Conservation (phyloP, 2,329 filamentous ascomycete genomes). For the Drechslera avenae region DNA sequence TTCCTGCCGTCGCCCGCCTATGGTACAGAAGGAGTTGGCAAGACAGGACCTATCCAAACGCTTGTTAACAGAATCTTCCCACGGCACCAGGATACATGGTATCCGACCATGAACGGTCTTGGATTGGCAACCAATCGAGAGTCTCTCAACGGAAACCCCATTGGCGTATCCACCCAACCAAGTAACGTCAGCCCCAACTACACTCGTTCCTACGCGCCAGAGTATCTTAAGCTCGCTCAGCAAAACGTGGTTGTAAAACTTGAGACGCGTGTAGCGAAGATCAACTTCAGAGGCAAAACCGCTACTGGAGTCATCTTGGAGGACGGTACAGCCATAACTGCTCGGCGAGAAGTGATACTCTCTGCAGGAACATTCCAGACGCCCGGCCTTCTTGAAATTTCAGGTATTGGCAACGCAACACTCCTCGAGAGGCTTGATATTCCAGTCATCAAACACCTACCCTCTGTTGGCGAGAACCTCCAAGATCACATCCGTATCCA, state of each 20-base stretch:
- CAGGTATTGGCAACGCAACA: conserved; percentile 28
- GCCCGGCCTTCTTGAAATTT: conserved; percentile 34
- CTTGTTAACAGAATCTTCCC: conserved; percentile 53
- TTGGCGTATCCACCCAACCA: conserved; percentile 59
- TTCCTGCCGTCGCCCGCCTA: conserved; percentile 36
- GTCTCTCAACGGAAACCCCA: conserved; percentile 56
- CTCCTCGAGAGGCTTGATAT: conserved; percentile 26
- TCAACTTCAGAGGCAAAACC: conserved; percentile 43
- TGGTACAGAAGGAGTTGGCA: conserved; percentile 36
- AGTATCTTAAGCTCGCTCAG: conserved; percentile 52
- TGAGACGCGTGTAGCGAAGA: conserved; percentile 46
- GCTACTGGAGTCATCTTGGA: conserved; percentile 43
- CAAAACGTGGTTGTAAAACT: conserved; percentile 52
- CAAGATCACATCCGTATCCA: conserved; percentile 44
- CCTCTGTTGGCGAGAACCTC: conserved; percentile 37
- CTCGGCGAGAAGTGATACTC: conserved; percentile 36
- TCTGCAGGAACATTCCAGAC: conserved; percentile 36
- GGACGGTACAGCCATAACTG: conserved; percentile 38
- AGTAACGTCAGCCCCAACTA: conserved; percentile 57
- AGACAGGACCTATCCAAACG: conserved; percentile 39
- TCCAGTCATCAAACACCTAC: conserved; percentile 23
- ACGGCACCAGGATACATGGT: conserved; percentile 51
- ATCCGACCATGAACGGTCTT: conserved; percentile 54
- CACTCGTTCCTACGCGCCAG: conserved; percentile 56
- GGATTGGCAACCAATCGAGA: conserved; percentile 52